Percentiles rank a stretch among this genome's conserved stretches.
phyloP scores from a whole-genome alignment of 352 stramenopile genomes.

The Globisporangium parvum region DNA sequence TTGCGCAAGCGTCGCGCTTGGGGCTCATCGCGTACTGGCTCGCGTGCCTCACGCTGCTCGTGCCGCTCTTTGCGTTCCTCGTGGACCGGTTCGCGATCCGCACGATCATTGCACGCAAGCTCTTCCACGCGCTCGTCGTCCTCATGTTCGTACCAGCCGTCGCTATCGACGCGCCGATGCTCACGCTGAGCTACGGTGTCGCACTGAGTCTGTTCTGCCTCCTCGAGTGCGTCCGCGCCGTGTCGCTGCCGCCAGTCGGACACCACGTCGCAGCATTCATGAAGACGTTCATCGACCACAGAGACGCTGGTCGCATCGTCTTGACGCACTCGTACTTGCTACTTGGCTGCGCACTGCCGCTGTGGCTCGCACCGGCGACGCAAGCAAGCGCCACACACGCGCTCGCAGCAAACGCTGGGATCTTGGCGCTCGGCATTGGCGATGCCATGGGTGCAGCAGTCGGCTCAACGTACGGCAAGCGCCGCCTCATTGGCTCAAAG shows the following conservation, averaged over 20 bases:
- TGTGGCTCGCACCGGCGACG: slow-evolving; percentile 44
- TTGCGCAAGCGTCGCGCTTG: slow-evolving; percentile 21
- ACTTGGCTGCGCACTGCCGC: slow-evolving; percentile 61
- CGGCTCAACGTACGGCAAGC: slow-evolving; percentile 42
- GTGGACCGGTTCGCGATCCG: slow-evolving; percentile 30
- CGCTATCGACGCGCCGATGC: slow-evolving; percentile 42
- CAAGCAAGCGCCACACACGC: not conserved
- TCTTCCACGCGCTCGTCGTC: slow-evolving; percentile 78
- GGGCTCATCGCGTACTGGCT: slow-evolving; percentile 56
- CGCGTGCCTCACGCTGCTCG: slow-evolving; percentile 35
- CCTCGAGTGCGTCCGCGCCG: slow-evolving; percentile 55
- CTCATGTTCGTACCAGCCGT: slow-evolving; percentile 73
- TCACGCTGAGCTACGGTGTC: slow-evolving; percentile 74
- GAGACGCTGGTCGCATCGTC: slow-evolving; percentile 59
- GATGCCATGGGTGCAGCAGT: slow-evolving; percentile 73
- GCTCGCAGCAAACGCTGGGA: slow-evolving; percentile 54
- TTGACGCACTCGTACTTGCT: slow-evolving; percentile 79
- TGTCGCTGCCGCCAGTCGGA: slow-evolving; percentile 56
- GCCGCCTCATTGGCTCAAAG: slow-evolving; percentile 56
- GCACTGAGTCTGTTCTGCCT: slow-evolving; percentile 66
- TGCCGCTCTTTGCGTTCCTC: slow-evolving; percentile 48
- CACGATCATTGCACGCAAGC: slow-evolving; percentile 72
- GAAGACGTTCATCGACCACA: slow-evolving; percentile 66
- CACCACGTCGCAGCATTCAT: slow-evolving; percentile 51
- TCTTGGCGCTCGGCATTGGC: slow-evolving; percentile 62